A percentile compares a stretch with the other conserved stretches of the same genome.
These are phyloP conservation scores for Apiospora malaysiana DNA, from an alignment of 2,329 filamentous ascomycete genomes.

Conservation along the genomic window DNA sequence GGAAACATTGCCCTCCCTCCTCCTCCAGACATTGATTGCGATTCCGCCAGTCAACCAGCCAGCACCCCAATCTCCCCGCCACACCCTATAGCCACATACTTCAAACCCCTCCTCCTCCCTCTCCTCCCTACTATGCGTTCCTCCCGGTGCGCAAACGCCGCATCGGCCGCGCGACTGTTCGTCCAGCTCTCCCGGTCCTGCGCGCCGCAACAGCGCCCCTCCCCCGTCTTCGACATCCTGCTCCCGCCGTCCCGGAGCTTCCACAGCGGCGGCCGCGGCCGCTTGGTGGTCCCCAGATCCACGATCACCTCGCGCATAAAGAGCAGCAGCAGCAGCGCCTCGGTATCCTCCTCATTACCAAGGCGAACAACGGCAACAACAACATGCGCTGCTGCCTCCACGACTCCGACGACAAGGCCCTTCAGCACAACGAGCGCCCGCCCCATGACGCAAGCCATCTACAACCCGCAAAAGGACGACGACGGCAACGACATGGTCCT, in stretches of 20 bases:
- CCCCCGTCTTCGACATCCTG: constrained; percentile 45
- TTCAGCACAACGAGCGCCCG: constrained; percentile 25
- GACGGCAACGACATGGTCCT: constrained; percentile 84
- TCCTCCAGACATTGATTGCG: neutral
- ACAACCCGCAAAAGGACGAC: constrained; percentile 80
- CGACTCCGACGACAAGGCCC: neutral
- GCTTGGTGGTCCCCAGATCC: too few species aligned
- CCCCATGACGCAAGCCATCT: constrained; percentile 54
- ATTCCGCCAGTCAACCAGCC: neutral
- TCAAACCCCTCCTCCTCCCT: too few species aligned
- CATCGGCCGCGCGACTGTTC: constrained; percentile 39
- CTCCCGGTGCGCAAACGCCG: neutral
- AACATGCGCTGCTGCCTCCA: neutral
- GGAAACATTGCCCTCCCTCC: neutral
- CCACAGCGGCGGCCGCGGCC: too few species aligned
- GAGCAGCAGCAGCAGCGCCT: neutral
- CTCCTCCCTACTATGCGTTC: neutral
- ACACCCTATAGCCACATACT: neutral
- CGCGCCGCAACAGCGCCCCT: constrained; percentile 31
- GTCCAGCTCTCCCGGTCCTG: constrained; percentile 35
- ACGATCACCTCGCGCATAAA: too few species aligned
- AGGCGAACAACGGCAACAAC: neutral
- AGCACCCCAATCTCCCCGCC: too few species aligned
- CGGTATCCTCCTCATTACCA: neutral
- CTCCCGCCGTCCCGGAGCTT: constrained; percentile 33